Percentiles rank a stretch among this genome's conserved stretches.
These are phyloP conservation scores for Daphne laureola DNA, from an alignment of 441 rosid species.

Conservation along the genomic window DNA sequence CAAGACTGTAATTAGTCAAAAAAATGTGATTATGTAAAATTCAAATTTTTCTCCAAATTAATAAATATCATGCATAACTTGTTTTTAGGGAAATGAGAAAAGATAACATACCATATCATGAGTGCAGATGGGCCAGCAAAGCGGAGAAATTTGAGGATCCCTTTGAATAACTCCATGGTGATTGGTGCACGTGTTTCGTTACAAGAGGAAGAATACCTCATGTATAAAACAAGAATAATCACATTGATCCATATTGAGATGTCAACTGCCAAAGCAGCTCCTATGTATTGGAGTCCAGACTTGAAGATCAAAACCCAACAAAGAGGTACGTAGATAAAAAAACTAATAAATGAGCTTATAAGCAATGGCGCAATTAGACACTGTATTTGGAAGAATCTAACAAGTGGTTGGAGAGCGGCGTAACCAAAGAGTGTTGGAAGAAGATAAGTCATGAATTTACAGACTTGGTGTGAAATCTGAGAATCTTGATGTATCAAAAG, in stretches of 20 bases:
- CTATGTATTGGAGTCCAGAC: slow-evolving; percentile 35
- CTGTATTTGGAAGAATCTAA: slow-evolving; percentile 49
- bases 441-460: slow-evolving; percentile 38
- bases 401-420: slow-evolving; percentile 36
- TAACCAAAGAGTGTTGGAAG: slow-evolving; percentile 48
- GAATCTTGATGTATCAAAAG: slow-evolving; percentile 48
- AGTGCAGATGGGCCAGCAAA: slow-evolving; percentile 55
- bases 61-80: neutral
- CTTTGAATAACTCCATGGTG: slow-evolving; percentile 35
- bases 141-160: slow-evolving; percentile 38
- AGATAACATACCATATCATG: slow-evolving; percentile 46
- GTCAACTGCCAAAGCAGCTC: slow-evolving; percentile 48
- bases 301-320: slow-evolving; percentile 55
- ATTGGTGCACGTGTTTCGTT: slow-evolving; percentile 29
- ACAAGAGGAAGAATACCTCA: slow-evolving; percentile 38
- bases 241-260: slow-evolving; percentile 45
- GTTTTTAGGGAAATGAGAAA: neutral
- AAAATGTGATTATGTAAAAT: slow-evolving; percentile 9
- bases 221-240: slow-evolving; percentile 34
- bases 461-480: slow-evolving; percentile 44
- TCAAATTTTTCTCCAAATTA: neutral
- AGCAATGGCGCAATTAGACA: slow-evolving; percentile 46
- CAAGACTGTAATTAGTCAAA: slow-evolving; percentile 38
- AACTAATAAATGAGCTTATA: slow-evolving; percentile 24
- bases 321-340: slow-evolving; percentile 36